These are phyloP conservation scores for Aspergillus pseudoterreus DNA, from an alignment of 2,329 filamentous ascomycete genomes.

Conservation along the genomic window DNA sequence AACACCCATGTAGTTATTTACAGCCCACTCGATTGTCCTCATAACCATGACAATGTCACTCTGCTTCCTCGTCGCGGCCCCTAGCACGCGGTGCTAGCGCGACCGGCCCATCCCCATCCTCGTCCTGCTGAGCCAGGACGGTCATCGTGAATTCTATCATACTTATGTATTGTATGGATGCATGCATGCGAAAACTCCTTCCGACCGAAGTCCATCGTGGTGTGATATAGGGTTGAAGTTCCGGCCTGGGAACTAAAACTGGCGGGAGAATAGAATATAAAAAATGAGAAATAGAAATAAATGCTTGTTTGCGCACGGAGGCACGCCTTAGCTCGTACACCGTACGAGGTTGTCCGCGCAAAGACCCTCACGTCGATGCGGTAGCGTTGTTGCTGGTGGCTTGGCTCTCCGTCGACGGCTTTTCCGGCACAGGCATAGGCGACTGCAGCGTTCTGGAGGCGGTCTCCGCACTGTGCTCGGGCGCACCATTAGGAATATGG, in stretches of 20 bases:
- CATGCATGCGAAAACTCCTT: constrained; percentile 1
- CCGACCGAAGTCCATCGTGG: neutral
- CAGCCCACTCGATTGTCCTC: neutral
- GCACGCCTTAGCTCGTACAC: neutral
- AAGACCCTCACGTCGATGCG: neutral
- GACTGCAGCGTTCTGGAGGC: no score
- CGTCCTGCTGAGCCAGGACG: neutral
- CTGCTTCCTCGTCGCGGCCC: neutral
- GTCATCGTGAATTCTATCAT: constrained; percentile 3
- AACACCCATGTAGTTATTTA: constrained; percentile 8
- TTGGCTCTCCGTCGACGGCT: neutral
- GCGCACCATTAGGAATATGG: constrained; percentile 11
- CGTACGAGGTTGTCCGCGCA: neutral
- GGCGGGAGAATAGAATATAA: neutral
- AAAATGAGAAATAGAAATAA: neutral
- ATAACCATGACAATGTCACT: neutral
- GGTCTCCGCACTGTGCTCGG: no score
- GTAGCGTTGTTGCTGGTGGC: neutral
- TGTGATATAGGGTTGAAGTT: constrained; percentile 10
- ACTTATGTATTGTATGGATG: neutral
- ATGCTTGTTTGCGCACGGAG: neutral
- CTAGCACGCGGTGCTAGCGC: neutral
- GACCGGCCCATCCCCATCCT: neutral
- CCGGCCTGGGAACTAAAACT: constrained; percentile 18
- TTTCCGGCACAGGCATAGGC: neutral